Percentiles rank a stretch among this genome's conserved stretches.
These are phyloP conservation scores for Hanseniaspora vineae DNA, from an alignment of 805 yeast species.

Conservation along the genomic window DNA sequence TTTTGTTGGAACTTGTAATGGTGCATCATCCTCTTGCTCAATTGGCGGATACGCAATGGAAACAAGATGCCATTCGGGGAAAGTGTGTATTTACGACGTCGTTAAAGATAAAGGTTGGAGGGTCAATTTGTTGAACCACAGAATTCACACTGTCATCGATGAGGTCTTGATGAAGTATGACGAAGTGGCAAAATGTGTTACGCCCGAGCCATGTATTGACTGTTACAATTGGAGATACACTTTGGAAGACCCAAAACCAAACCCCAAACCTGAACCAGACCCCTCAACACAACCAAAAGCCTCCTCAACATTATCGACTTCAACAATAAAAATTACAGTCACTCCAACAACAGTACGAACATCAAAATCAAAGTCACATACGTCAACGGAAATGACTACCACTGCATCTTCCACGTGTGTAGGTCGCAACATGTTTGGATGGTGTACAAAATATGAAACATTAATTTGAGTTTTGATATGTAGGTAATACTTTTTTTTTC, in stretches of 20 bases:
- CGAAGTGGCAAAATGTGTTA: slow-evolving; percentile 53
- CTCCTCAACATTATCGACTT: slow-evolving; percentile 11
- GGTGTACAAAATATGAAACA: slow-evolving; percentile 20
- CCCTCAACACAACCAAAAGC: slow-evolving; percentile 27
- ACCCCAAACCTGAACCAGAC: slow-evolving; percentile 19
- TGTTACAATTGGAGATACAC: slow-evolving; percentile 83
- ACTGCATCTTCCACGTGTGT: slow-evolving; percentile 17
- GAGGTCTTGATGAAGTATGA: slow-evolving; percentile 62
- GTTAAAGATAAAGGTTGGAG: slow-evolving; percentile 87
- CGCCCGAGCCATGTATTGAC: slow-evolving; percentile 76
- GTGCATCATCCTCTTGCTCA: slow-evolving; percentile 80
- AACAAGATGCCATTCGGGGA: slow-evolving; percentile 86
- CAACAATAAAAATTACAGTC: slow-evolving; percentile 15
- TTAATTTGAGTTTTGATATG: neutral
- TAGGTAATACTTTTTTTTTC: neutral
- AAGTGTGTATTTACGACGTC: slow-evolving; percentile 76
- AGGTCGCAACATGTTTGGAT: slow-evolving; percentile 24
- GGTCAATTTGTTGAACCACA: slow-evolving; percentile 74
- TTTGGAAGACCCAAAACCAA: slow-evolving; percentile 16
- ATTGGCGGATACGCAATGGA: slow-evolving; percentile 97
- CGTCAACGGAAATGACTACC: slow-evolving; percentile 12
- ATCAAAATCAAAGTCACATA: slow-evolving; percentile 8
- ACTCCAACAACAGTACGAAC: slow-evolving; percentile 9
- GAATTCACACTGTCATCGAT: slow-evolving; percentile 84
- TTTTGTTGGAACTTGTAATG: slow-evolving; percentile 92